phyloP scores from a whole-genome alignment of 805 yeast species.

The Cyberlindnera maritima region DNA sequence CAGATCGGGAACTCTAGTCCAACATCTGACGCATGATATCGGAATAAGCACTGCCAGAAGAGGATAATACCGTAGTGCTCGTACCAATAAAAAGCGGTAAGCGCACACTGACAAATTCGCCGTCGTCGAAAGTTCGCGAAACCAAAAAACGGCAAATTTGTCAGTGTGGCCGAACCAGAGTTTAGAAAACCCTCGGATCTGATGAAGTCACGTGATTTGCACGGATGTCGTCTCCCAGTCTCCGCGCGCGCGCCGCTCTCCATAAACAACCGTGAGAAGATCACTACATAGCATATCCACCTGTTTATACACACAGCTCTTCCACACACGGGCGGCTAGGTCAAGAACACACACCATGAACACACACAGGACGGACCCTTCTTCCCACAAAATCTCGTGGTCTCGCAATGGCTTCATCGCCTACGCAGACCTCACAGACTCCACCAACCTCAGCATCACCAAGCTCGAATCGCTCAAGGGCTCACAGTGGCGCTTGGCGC shows the following conservation, averaged over 20 bases:
- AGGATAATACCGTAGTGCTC: neutral
- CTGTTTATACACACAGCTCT: too few relatives aligned
- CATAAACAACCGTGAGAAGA: too few relatives aligned
- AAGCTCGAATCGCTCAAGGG: conserved; percentile 66
- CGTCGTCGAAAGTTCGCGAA: neutral
- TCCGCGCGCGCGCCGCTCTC: too few relatives aligned
- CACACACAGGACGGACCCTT: neutral
- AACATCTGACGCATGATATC: neutral
- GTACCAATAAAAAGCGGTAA: too few relatives aligned
- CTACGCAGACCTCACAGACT: conserved; percentile 45
- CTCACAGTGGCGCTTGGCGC: conserved; percentile 62
- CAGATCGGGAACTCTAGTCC: neutral
- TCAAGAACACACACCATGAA: neutral
- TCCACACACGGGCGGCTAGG: too few relatives aligned
- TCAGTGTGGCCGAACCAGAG: too few relatives aligned
- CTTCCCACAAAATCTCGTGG: conserved; percentile 44
- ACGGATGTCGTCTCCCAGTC: too few relatives aligned
- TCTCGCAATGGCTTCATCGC: conserved; percentile 84
- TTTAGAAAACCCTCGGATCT: too few relatives aligned
- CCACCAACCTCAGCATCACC: conserved; percentile 33
- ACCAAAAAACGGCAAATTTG: too few relatives aligned
- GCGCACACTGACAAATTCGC: too few relatives aligned
- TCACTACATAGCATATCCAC: too few relatives aligned
- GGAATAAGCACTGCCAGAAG: neutral
- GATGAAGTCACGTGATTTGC: too few relatives aligned